These are phyloP conservation scores for Fusarium sp. DNA, from an alignment of 2,329 filamentous ascomycete genomes.

Conservation along the genomic window DNA sequence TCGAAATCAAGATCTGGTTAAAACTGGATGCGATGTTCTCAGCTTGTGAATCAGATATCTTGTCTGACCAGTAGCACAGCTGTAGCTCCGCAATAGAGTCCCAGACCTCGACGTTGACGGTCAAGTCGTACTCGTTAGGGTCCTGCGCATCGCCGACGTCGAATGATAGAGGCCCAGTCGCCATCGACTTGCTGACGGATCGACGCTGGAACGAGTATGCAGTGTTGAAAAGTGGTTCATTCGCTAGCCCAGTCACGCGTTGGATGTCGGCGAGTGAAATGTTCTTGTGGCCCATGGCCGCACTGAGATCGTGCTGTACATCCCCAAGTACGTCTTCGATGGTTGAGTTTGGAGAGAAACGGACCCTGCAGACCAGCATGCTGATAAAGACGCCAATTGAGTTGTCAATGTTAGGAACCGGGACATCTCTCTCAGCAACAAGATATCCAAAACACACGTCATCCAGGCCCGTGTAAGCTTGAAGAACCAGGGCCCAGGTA, in stretches of 20 bases:
- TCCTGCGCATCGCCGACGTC: slow-evolving; percentile 27
- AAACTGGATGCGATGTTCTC: slow-evolving; percentile 34
- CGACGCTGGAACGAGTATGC: slow-evolving; percentile 40
- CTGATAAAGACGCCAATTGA: slow-evolving; percentile 35
- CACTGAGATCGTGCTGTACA: slow-evolving; percentile 8
- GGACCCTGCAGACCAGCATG: slow-evolving; percentile 27
- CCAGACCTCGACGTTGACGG: slow-evolving; percentile 41
- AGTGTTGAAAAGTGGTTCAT: slow-evolving; percentile 35
- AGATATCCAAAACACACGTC: slow-evolving; percentile 33
- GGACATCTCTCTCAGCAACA: slow-evolving; percentile 12
- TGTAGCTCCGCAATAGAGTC: slow-evolving; percentile 32
- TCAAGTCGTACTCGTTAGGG: slow-evolving; percentile 39
- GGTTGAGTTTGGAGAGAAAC: background rate
- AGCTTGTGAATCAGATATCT: slow-evolving; percentile 33
- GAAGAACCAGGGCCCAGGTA: slow-evolving; percentile 28
- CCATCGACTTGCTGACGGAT: slow-evolving; percentile 27
- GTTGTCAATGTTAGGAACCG: slow-evolving; percentile 1
- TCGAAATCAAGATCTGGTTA: slow-evolving; percentile 27
- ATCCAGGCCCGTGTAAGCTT: slow-evolving; percentile 28
- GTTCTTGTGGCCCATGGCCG: slow-evolving; percentile 20
- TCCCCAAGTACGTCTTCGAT: background rate
- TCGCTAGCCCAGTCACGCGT: background rate
- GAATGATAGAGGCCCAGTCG: slow-evolving; percentile 20
- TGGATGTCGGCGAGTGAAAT: slow-evolving; percentile 23
- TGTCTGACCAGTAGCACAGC: slow-evolving; percentile 42